Percentiles rank a stretch among this genome's conserved stretches.
Conservation (phyloP, 305 asterid genomes). For the Rubia tinctorum region DNA sequence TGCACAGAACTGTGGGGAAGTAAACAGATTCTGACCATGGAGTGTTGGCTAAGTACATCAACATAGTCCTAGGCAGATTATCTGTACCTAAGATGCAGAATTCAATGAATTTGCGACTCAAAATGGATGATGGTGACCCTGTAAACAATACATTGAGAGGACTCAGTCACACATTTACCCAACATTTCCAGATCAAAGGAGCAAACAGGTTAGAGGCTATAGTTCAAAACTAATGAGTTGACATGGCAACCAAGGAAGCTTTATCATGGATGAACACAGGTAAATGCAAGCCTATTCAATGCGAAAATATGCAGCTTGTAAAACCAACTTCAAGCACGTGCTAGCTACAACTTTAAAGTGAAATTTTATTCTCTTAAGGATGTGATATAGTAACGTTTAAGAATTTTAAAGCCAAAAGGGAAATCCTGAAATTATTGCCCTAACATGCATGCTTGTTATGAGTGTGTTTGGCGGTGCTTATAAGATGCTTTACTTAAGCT, state of each 20-base stretch:
- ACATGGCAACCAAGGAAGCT: neutral
- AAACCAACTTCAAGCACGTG: neutral
- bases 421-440: neutral
- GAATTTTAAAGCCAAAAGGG: neutral
- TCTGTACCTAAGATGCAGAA: constrained; percentile 72
- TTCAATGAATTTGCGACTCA: constrained; percentile 76
- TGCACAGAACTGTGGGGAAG: constrained; percentile 89
- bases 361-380: neutral
- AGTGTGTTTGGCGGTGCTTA: neutral
- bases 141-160: constrained; percentile 14
- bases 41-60: constrained; percentile 90
- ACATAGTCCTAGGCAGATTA: constrained; percentile 72
- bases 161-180: neutral
- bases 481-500: too few relatives aligned
- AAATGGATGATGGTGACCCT: constrained; percentile 64
- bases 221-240: neutral
- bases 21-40: constrained; percentile 56
- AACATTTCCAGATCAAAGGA: neutral
- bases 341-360: neutral
- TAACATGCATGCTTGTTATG: neutral
- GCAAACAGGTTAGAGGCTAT: neutral
- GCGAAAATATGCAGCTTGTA: neutral
- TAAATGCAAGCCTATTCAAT: neutral
- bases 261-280: neutral
- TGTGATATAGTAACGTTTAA: neutral